phyloP scores from a whole-genome alignment of 2,329 filamentous ascomycete genomes.

The Phoma sp. region DNA sequence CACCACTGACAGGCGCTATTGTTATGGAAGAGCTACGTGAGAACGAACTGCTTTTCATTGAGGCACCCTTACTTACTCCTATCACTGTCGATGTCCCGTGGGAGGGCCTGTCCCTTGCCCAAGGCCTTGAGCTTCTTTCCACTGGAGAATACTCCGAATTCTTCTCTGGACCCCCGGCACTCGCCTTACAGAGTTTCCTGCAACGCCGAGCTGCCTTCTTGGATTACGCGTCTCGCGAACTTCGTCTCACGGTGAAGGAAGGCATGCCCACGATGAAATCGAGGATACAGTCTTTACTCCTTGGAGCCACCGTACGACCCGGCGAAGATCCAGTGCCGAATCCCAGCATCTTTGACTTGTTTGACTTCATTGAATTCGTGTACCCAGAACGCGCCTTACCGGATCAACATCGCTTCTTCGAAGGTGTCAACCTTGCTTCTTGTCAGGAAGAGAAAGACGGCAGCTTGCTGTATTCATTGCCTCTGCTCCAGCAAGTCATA shows the following conservation, averaged over 20 bases:
- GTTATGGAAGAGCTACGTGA: slow-evolving; percentile 80
- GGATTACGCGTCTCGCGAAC: slow-evolving; percentile 84
- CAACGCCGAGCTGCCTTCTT: slow-evolving; percentile 76
- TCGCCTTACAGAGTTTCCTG: slow-evolving; percentile 78
- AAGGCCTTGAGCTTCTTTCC: slow-evolving; percentile 42
- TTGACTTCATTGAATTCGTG: slow-evolving; percentile 82
- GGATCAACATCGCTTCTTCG: slow-evolving; percentile 65
- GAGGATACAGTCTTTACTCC: slow-evolving; percentile 66
- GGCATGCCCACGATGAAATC: slow-evolving; percentile 63
- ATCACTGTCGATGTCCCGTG: slow-evolving; percentile 73
- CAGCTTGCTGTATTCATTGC: slow-evolving; percentile 68
- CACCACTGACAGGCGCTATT: slow-evolving; percentile 75
- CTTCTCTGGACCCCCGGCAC: slow-evolving; percentile 69
- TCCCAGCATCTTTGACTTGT: slow-evolving; percentile 85
- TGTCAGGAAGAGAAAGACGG: slow-evolving; percentile 66
- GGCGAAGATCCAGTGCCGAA: slow-evolving; percentile 71
- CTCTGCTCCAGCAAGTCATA: slow-evolving; percentile 75
- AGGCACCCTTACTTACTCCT: slow-evolving; percentile 74
- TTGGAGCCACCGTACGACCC: slow-evolving; percentile 73
- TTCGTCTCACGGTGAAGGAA: slow-evolving; percentile 76
- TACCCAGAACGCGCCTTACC: slow-evolving; percentile 55
- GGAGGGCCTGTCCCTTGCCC: slow-evolving; percentile 69
- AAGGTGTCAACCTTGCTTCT: slow-evolving; percentile 69
- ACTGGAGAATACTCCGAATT: slow-evolving; percentile 61
- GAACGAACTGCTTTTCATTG: slow-evolving; percentile 78